Percentiles rank a stretch among this genome's conserved stretches.
Conservation (phyloP, 192 early-diverging fungal genomes). For the Backusella circina region DNA sequence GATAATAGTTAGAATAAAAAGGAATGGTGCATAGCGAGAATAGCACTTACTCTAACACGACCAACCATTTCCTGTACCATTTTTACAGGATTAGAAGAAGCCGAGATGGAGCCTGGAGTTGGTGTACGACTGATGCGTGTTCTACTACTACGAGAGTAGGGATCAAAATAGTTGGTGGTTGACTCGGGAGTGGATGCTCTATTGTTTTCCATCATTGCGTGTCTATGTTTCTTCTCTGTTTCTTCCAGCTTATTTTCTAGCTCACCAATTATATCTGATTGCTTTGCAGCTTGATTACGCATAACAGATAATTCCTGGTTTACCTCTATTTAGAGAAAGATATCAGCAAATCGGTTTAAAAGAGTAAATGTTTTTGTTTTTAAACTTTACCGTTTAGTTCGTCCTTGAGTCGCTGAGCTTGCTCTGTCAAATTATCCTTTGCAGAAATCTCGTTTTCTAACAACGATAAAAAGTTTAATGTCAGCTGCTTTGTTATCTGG, state of each 20-base stretch:
- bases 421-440: constrained; percentile 64
- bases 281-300: constrained; percentile 35
- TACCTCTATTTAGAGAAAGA: constrained; percentile 46
- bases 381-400: constrained; percentile 60
- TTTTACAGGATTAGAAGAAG: constrained; percentile 55
- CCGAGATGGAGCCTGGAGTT: constrained; percentile 10
- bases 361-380: background rate
- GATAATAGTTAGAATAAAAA: background rate
- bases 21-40: background rate
- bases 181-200: constrained; percentile 22
- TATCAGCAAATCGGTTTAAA: background rate
- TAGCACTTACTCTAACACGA: constrained; percentile 58
- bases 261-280: constrained; percentile 13
- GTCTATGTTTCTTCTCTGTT: constrained; percentile 21
- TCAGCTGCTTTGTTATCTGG: background rate
- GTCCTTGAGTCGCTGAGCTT: constrained; percentile 76
- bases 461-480: background rate
- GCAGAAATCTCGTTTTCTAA: constrained; percentile 58
- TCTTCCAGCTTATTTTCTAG: constrained; percentile 24
- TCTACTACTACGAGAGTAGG: constrained; percentile 16
- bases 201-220: constrained; percentile 15
- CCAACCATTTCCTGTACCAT: constrained; percentile 77
- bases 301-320: constrained; percentile 51
- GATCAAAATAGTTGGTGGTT: constrained; percentile 17
- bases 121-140: constrained; percentile 19